Conservation (phyloP, 108 stramenopile species). For the Cyclotella sp. region DNA sequence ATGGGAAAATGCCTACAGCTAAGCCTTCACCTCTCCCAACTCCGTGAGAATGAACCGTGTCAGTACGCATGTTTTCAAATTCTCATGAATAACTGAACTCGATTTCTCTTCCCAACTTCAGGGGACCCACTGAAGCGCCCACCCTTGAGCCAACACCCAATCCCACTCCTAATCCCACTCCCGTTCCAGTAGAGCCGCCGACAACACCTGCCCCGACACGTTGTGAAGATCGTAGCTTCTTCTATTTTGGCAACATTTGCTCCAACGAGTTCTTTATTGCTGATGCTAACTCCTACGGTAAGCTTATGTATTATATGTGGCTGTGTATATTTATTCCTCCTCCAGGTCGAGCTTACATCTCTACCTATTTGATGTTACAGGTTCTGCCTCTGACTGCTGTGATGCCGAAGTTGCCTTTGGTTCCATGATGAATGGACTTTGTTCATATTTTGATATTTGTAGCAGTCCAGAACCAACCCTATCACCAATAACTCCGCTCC, state of each 20-base stretch:
- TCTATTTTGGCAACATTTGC: not conserved
- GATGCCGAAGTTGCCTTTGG: conserved; percentile 3
- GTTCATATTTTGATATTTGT: not conserved
- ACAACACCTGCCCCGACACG: not conserved
- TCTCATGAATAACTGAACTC: not conserved
- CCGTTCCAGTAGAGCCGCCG: no score
- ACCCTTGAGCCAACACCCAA: not conserved
- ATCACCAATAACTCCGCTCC: not conserved
- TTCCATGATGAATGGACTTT: not conserved
- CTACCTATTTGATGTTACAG: no score
- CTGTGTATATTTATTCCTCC: not conserved
- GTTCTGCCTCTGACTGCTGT: not conserved
- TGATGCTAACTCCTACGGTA: not conserved
- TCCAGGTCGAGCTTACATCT: no score
- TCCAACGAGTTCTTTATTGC: not conserved
- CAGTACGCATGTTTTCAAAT: not conserved
- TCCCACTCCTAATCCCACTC: not conserved
- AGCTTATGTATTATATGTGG: not conserved
- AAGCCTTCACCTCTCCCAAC: not conserved
- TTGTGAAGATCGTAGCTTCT: not conserved
- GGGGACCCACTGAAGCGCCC: not conserved
- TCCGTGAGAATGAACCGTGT: not conserved
- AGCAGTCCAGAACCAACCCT: not conserved
- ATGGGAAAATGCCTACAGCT: not conserved
- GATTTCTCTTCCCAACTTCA: not conserved